phyloP scores from a whole-genome alignment of 139 green algal genomes.

The Auxenochlorella protothecoides region DNA sequence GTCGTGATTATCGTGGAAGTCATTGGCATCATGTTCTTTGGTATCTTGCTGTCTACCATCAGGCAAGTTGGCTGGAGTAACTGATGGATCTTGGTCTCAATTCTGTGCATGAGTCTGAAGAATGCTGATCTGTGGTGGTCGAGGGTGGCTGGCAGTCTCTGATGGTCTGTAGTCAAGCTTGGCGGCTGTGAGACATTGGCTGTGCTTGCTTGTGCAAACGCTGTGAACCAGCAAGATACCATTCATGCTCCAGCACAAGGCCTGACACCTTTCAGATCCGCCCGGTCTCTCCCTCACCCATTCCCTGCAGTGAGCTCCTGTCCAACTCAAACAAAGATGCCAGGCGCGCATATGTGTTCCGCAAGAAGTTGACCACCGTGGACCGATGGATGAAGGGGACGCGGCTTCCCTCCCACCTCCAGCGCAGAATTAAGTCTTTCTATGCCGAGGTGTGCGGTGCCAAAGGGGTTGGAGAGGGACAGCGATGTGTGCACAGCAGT shows the following conservation, averaged over 20 bases:
- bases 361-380: conserved; percentile 23
- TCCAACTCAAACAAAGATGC: conserved; percentile 21
- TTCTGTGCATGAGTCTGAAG: not conserved
- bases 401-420: conserved; percentile 8
- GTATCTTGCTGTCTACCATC: conserved; percentile 23
- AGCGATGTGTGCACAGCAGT: not conserved
- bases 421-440: conserved; percentile 18
- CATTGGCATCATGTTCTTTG: conserved; percentile 25
- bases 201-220: not conserved
- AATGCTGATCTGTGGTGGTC: no score
- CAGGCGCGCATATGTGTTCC: conserved; percentile 15
- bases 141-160: no score
- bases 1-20: conserved; percentile 9
- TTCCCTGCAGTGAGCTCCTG: conserved; percentile 16
- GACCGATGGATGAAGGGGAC: conserved; percentile 17
- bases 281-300: not conserved
- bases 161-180: not conserved
- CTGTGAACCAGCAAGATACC: no score
- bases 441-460: conserved; percentile 14
- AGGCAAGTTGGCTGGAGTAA: not conserved
- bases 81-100: not conserved
- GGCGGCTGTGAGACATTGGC: not conserved
- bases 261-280: not conserved
- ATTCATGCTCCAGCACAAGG: no score
- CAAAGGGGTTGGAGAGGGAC: no score